Base-by-base conservation (phyloP, 441 rosid genomes). In the Adansonia rubrostipa region DNA sequence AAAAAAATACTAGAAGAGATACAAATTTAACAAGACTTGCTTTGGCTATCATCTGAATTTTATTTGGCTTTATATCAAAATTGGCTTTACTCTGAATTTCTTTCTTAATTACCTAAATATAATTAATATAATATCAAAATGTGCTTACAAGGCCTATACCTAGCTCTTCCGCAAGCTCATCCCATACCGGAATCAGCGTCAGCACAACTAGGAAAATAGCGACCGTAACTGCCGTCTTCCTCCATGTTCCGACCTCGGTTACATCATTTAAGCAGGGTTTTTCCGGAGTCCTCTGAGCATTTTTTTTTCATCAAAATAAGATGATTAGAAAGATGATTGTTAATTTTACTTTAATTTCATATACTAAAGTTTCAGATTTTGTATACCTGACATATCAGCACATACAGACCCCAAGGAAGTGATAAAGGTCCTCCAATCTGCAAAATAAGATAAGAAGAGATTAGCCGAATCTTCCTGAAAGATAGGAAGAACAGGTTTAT, bases 351-450 rank as follows among this genome's bases (percentile, higher is more conserved):
- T 71, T 33, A 54, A 15, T n/a, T 71, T 9, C 11, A 8, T 73
- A 13, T 11, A 48, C 11, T 57, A 24, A 19, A 19, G 22, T 56
- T 73, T 17, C 14, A 2, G 65, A 28, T 28, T 65, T 45, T 13
- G 33, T 61, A 6, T 84, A 96, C 99, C 99, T 93, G 98, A 78
- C 97, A 96, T 81, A 94, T 92, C 83, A 94, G 83, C 73, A 96
- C 94, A 61, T 96, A 96, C 1, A 94, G 88, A 60, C 97, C 99
- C 99, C 97, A 96, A 24, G 97, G 98, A 84, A 96, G 97, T 5
- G 99, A 93, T 71, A 94, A 77, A 45, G 97, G 97, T 50, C 99
- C 99, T 0, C 99, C 97, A 40, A 96, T 86, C 98, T 96, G 90
- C 71, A 80, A 71, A 28, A 48, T 73, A 47, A 51, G 40, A 45